Evolutionary conservation across 768 basidiomycete genomes (phyloP).

Genomic region (Amanita molliuscula): DNA sequence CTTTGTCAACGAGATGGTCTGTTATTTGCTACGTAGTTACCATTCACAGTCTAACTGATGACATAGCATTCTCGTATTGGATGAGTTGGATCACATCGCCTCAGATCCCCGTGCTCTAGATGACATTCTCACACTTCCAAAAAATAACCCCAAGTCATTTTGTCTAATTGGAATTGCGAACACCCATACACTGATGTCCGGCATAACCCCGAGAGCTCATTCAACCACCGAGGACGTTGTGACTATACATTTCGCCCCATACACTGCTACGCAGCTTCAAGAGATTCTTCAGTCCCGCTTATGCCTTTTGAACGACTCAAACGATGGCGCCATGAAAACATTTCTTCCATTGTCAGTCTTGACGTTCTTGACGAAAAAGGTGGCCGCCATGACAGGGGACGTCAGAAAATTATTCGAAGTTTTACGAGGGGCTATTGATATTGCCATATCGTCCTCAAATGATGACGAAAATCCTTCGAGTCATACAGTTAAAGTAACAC

Average conservation of each 20-base stretch:
- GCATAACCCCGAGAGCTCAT: slow-evolving; percentile 25
- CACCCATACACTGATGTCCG: slow-evolving; percentile 71
- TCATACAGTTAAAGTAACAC: slow-evolving; percentile 40
- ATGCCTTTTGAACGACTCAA: slow-evolving; percentile 32
- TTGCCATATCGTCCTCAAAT: slow-evolving; percentile 32
- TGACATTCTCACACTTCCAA: slow-evolving; percentile 60
- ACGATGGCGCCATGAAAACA: slow-evolving; percentile 28
- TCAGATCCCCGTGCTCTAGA: slow-evolving; percentile 47
- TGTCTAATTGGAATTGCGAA: slow-evolving; percentile 84
- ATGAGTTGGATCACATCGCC: slow-evolving; percentile 80
- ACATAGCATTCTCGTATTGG: slow-evolving; percentile 64
- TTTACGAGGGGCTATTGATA: slow-evolving; percentile 68
- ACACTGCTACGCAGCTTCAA: slow-evolving; percentile 61
- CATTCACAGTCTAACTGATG: slow-evolving; percentile 10
- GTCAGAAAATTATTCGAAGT: slow-evolving; percentile 76
- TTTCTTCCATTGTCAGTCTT: slow-evolving; percentile 58
- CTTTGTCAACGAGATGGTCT: slow-evolving; percentile 45
- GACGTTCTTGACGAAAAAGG: slow-evolving; percentile 66
- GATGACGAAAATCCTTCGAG: slow-evolving; percentile 23
- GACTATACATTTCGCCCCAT: slow-evolving; percentile 77
- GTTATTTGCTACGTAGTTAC: slow-evolving; percentile 8
- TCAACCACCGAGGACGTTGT: slow-evolving; percentile 31
- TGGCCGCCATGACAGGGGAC: slow-evolving; percentile 77
- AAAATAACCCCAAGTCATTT: slow-evolving; percentile 37
- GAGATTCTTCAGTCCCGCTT: slow-evolving; percentile 61